Percentiles rank a stretch among this genome's conserved stretches.
Evolutionary conservation across 2,329 filamentous ascomycete genomes (phyloP).

Genomic region (Venturia asperata): DNA sequence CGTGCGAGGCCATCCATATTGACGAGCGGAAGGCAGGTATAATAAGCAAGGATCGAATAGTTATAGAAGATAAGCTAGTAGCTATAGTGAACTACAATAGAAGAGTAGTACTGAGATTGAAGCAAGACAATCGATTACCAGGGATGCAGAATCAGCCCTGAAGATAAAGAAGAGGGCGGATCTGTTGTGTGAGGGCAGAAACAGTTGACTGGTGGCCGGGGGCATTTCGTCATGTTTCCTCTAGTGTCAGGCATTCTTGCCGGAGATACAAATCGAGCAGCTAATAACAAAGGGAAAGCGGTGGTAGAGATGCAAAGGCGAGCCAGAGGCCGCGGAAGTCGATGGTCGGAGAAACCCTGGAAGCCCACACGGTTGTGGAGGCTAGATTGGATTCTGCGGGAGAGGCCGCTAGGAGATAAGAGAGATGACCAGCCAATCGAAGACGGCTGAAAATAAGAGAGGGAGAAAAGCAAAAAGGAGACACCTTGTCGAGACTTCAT

Average conservation of each 20-base stretch:
- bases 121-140: neutral
- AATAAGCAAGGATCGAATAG: neutral
- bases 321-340: constrained; percentile 10
- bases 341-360: neutral
- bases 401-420: neutral
- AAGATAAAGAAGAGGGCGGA: neutral
- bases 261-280: constrained; percentile 8
- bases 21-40: neutral
- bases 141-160: neutral
- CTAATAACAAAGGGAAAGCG: neutral
- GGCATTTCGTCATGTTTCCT: constrained; percentile 1
- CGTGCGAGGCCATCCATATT: neutral
- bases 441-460: neutral
- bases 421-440: neutral
- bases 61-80: neutral
- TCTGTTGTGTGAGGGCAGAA: neutral
- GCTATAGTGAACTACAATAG: neutral
- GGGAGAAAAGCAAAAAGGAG: neutral
- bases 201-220: neutral
- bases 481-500: neutral
- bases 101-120: neutral
- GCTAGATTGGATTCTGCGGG: neutral
- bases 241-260: neutral
- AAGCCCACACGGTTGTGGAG: neutral
- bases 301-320: neutral